Base-by-base conservation (phyloP, 495 filamentous ascomycete genomes). In the Delitschia confertaspora region DNA sequence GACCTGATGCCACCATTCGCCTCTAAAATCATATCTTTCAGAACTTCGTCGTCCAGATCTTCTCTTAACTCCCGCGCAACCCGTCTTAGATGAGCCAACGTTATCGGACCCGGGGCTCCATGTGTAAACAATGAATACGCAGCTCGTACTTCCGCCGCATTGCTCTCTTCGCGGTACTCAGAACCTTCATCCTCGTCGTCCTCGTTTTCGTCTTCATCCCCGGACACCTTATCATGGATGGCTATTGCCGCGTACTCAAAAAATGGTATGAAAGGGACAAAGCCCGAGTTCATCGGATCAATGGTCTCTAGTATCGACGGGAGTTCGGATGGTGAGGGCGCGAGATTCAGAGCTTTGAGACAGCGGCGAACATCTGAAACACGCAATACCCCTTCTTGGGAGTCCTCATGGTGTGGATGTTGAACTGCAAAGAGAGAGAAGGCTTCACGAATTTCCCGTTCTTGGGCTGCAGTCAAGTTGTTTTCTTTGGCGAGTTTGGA, bases 11-110 rank as follows among this genome's bases (percentile, higher is more conserved):
- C 85, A 0, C 82, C 87, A 62, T 88, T 93, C 49, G 61, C 91
- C 69, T 95, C 91, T 27, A 82, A 59, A 32, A 98, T 79, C 91
- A 98, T 98, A 69, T 94, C 85, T 63, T 70, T 73, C 52, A 98
- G 64, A 59, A 93, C 54, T 16, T 83, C 75, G 53, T 95, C 91
- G 13, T 71, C 72, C 22, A 94, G 78, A 32, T 83, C 73, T 54
- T 93, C 86, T 61, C 84, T 80, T 56, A 98, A 62, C 47, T 85
- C 76, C 55, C 72, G 77, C 39, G 89, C 88, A 40, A 96, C 78
- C 55, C 83, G 70, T 60, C 72, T 76, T 60, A 98, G 65, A 59
- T 89, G 76, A 16, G 66, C 66, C 34, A 96, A 49, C 8, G 80
- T 89, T 51, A 98, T 93, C 6, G 71, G 69, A 17, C 68, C 65